phyloP scores from a whole-genome alignment of 2,329 filamentous ascomycete species.

The Penicillium sclerotiorum region DNA sequence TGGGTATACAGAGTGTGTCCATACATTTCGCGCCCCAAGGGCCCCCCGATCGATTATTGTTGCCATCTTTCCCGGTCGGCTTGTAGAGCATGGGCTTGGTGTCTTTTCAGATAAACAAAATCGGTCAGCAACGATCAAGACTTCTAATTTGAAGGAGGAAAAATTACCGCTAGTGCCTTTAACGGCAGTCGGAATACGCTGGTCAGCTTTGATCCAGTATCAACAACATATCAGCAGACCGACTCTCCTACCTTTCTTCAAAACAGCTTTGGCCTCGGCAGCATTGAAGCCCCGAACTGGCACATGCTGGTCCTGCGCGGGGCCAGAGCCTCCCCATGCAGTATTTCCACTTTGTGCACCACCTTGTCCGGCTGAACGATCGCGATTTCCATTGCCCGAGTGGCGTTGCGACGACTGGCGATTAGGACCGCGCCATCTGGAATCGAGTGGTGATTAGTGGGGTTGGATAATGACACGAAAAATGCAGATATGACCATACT shows the following conservation, averaged over 20 bases:
- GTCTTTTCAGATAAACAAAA: conserved; percentile 30
- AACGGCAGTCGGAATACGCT: not conserved
- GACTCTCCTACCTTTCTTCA: conserved; percentile 42
- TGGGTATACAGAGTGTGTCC: conserved; percentile 16
- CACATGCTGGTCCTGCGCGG: conserved; percentile 43
- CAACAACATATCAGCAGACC: not conserved
- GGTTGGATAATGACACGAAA: not conserved
- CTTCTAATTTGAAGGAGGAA: not conserved
- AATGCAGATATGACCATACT: conserved; percentile 26
- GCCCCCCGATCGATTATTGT: conserved; percentile 38
- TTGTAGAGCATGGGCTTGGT: conserved; percentile 43
- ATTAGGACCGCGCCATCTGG: conserved; percentile 46
- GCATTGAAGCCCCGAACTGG: conserved; percentile 50
- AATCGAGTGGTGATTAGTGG: conserved; percentile 16
- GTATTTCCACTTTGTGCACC: conserved; percentile 34
- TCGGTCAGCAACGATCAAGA: conserved; percentile 3
- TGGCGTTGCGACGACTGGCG: conserved; percentile 43
- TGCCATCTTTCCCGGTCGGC: conserved; percentile 38
- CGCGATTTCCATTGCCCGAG: conserved; percentile 32
- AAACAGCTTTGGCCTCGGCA: conserved; percentile 42
- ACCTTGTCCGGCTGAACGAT: conserved; percentile 30
- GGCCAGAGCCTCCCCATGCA: conserved; percentile 32
- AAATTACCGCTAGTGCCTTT: conserved; percentile 35
- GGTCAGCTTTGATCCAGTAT: conserved; percentile 2
- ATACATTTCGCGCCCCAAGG: conserved; percentile 51